Conservation (phyloP, 495 filamentous ascomycete species). For the Penicillium argentinense region DNA sequence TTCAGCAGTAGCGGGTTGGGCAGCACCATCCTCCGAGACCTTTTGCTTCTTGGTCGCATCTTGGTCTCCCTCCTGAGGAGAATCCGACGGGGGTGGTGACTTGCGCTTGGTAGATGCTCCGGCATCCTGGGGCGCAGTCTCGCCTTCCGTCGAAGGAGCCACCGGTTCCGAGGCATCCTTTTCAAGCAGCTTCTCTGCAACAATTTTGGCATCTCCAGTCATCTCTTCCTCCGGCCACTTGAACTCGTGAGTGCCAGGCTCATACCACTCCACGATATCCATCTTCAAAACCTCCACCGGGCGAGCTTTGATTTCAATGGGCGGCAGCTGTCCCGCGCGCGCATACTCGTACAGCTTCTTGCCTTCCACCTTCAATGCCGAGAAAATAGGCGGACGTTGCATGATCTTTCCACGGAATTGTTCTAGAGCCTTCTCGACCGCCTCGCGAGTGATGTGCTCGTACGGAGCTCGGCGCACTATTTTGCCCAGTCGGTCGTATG, state of each 20-base stretch:
- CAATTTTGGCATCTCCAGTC: slow-evolving; percentile 64
- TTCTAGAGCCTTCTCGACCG: slow-evolving; percentile 72
- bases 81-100: slow-evolving; percentile 31
- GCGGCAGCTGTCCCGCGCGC: slow-evolving; percentile 78
- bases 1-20: slow-evolving; percentile 11
- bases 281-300: slow-evolving; percentile 73
- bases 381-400: slow-evolving; percentile 90
- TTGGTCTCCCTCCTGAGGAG: slow-evolving; percentile 16
- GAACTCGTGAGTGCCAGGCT: slow-evolving; percentile 72
- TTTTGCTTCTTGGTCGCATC: slow-evolving; percentile 38
- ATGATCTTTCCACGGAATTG: slow-evolving; percentile 82
- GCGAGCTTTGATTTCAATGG: slow-evolving; percentile 76
- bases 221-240: slow-evolving; percentile 76
- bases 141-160: slow-evolving; percentile 20
- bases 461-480: slow-evolving; percentile 71
- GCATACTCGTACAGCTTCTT: slow-evolving; percentile 97
- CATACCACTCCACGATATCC: slow-evolving; percentile 84
- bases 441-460: slow-evolving; percentile 73
- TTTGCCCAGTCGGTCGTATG: slow-evolving; percentile 83
- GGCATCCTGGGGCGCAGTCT: slow-evolving; percentile 13
- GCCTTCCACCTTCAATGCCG: slow-evolving; percentile 86
- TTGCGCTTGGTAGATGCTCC: slow-evolving; percentile 32
- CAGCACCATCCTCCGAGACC: slow-evolving; percentile 29
- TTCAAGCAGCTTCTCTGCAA: slow-evolving; percentile 67
- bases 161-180: slow-evolving; percentile 32